Conservation (phyloP, 306 rosid genomes). For the Argentina anserina region DNA sequence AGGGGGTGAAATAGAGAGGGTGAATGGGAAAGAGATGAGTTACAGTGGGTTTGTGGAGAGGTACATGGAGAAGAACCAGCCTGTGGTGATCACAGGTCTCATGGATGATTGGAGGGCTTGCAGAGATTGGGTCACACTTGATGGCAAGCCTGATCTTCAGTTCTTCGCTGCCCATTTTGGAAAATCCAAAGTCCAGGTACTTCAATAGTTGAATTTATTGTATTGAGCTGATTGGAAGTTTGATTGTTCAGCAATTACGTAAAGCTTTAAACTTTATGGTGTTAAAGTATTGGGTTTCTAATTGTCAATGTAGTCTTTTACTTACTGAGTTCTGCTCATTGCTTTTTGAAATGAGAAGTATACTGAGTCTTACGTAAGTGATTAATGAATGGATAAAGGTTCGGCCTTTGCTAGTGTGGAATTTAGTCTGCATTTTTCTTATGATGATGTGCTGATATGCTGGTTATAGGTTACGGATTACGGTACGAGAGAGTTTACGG, state of each 20-base stretch:
- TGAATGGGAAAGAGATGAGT: conserved; percentile 59
- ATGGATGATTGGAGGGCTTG: conserved; percentile 79
- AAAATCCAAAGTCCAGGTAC: conserved; percentile 76
- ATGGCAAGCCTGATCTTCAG: conserved; percentile 57
- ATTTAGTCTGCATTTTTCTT: not conserved
- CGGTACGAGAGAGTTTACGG: conserved; percentile 68
- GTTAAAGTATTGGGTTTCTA: not conserved
- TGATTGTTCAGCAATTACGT: not conserved
- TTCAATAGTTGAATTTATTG: not conserved
- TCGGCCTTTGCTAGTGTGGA: not conserved
- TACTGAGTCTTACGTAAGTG: not conserved
- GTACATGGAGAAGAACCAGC: conserved; percentile 67
- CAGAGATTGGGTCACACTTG: conserved; percentile 60
- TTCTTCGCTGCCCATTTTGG: conserved; percentile 66
- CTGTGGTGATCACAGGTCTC: conserved; percentile 70
- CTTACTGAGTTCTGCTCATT: not conserved
- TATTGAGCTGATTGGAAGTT: not conserved
- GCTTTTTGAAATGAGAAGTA: not conserved
- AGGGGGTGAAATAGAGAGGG: conserved; percentile 62
- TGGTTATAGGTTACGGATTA: conserved; percentile 78
- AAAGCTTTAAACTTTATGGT: not conserved
- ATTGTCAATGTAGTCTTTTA: too few species aligned
- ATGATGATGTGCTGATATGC: conserved; percentile 5
- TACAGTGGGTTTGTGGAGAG: conserved; percentile 61
- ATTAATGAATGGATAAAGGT: not conserved